Conservation (phyloP, 2,329 filamentous ascomycete genomes). For the Zasmidium cellare region DNA sequence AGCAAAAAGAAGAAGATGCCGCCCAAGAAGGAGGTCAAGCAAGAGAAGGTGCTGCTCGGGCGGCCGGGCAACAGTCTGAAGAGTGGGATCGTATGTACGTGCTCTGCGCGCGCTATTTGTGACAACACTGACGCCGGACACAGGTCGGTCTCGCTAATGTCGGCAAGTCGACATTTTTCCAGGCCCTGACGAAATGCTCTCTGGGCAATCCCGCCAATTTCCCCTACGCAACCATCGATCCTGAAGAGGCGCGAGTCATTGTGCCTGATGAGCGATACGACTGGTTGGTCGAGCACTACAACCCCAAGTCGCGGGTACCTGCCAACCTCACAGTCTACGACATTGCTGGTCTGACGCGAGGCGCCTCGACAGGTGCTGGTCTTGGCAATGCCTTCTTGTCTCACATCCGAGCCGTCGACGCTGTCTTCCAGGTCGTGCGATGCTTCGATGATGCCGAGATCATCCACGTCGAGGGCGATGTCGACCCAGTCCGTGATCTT, state of each 20-base stretch:
- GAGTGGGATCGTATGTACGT: constrained; percentile 77
- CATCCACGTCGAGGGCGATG: constrained; percentile 98
- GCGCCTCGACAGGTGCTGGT: constrained; percentile 94
- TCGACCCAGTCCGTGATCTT: constrained; percentile 89
- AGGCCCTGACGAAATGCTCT: constrained; percentile 96
- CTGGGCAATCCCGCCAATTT: constrained; percentile 98
- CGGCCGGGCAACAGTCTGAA: constrained; percentile 97
- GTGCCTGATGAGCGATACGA: constrained; percentile 95
- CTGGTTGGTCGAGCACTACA: constrained; percentile 94
- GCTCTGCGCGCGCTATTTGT: constrained; percentile 31
- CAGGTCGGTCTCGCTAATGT: constrained; percentile 98
- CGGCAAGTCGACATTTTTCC: constrained; percentile 98
- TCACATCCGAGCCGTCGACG: constrained; percentile 77
- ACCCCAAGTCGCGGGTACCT: constrained; percentile 95
- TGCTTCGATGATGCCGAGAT: constrained; percentile 94
- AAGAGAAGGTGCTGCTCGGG: constrained; percentile 96
- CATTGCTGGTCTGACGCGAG: constrained; percentile 93
- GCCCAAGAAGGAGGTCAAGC: constrained; percentile 87
- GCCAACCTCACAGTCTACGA: constrained; percentile 98
- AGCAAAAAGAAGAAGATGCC: constrained; percentile 70
- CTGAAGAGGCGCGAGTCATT: constrained; percentile 95
- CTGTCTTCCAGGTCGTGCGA: constrained; percentile 43
- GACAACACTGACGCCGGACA: constrained; percentile 44
- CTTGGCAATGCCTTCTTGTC: constrained; percentile 98
- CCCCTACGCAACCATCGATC: constrained; percentile 97